phyloP scores from a whole-genome alignment of 2,329 filamentous ascomycete species.

The Exophiala bonariae region DNA sequence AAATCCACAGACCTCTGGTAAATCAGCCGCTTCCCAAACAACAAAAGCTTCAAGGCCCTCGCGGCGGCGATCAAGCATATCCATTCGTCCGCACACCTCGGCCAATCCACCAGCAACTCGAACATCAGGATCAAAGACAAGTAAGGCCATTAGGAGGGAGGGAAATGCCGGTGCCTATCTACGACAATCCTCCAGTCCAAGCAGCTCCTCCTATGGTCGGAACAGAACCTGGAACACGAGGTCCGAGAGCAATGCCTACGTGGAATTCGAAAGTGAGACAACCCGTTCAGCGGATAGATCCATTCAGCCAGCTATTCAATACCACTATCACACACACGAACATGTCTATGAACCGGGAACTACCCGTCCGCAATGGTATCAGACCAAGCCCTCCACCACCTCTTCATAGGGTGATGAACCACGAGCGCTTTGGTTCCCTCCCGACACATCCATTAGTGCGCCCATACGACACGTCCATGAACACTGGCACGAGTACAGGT shows the following conservation, averaged over 20 bases:
- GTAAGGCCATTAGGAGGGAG: slow-evolving; percentile 10
- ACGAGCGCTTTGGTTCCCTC: slow-evolving; percentile 12
- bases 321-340: slow-evolving; percentile 44
- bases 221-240: slow-evolving; percentile 20
- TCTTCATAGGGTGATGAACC: slow-evolving; percentile 9
- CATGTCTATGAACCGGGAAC: slow-evolving; percentile 32
- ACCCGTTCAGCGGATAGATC: slow-evolving; percentile 8
- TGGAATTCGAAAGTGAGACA: neutral
- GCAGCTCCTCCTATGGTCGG: slow-evolving; percentile 30
- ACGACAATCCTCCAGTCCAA: slow-evolving; percentile 28
- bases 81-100: slow-evolving; percentile 10
- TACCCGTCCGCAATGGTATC: neutral
- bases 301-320: slow-evolving; percentile 23
- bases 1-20: neutral
- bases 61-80: slow-evolving; percentile 13
- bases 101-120: slow-evolving; percentile 6
- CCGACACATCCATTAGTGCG: slow-evolving; percentile 6
- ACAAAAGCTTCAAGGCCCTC: slow-evolving; percentile 8
- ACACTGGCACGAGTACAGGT: slow-evolving; percentile 16
- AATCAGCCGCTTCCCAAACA: neutral
- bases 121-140: neutral
- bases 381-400: slow-evolving; percentile 7
- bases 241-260: slow-evolving; percentile 19
- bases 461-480: slow-evolving; percentile 20
- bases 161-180: slow-evolving; percentile 18